Evolutionary conservation across 2,329 filamentous ascomycete genomes (phyloP).

Genomic region (Ceratocystis smalleyi): DNA sequence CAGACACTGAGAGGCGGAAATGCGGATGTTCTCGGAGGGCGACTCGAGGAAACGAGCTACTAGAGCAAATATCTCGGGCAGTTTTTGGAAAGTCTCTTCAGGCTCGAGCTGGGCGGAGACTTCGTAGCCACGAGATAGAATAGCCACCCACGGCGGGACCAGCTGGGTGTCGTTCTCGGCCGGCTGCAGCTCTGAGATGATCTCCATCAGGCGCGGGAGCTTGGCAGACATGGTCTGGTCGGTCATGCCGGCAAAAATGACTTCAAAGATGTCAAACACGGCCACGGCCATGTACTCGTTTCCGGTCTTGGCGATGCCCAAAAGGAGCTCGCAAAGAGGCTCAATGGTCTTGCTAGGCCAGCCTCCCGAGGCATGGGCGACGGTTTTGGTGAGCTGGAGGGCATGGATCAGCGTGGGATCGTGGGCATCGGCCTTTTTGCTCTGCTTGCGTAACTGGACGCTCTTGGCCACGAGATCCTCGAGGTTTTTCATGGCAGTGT

Average conservation of each 20-base stretch:
- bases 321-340: slow-evolving; percentile 70
- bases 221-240: slow-evolving; percentile 80
- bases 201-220: slow-evolving; percentile 73
- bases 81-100: slow-evolving; percentile 78
- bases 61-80: slow-evolving; percentile 71
- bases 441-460: slow-evolving; percentile 43
- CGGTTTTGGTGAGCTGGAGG: slow-evolving; percentile 77
- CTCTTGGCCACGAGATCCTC: slow-evolving; percentile 55
- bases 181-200: slow-evolving; percentile 81
- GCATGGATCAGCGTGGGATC: slow-evolving; percentile 83
- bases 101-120: slow-evolving; percentile 78
- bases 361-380: slow-evolving; percentile 72
- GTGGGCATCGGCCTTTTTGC: slow-evolving; percentile 47
- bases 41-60: slow-evolving; percentile 72
- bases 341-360: slow-evolving; percentile 98
- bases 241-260: slow-evolving; percentile 86
- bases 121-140: slow-evolving; percentile 85
- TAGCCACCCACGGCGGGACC: slow-evolving; percentile 90
- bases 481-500: slow-evolving; percentile 70
- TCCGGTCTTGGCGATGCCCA: slow-evolving; percentile 75
- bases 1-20: slow-evolving; percentile 87
- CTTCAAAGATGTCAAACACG: slow-evolving; percentile 92
- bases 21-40: slow-evolving; percentile 77
- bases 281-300: slow-evolving; percentile 96
- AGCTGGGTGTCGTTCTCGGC: slow-evolving; percentile 88